These are phyloP conservation scores for Picochlorum sp. DNA, from an alignment of 139 green algal genomes.

Conservation along the genomic window DNA sequence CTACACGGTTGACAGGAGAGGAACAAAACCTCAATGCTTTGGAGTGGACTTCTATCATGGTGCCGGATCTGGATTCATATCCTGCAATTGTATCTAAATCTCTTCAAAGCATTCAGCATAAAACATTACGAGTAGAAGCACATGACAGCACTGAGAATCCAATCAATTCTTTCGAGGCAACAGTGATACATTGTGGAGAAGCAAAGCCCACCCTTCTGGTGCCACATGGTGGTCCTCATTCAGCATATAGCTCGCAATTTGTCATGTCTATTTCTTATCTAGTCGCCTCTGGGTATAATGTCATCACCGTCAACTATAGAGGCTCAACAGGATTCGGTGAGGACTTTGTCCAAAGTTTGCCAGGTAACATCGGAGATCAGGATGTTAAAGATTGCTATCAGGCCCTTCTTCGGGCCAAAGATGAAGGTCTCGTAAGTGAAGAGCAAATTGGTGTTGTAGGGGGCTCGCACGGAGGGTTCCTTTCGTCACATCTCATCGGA, in stretches of 20 bases:
- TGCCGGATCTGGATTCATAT: conserved; percentile 16
- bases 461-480: conserved; percentile 86
- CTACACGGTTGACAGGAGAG: conserved; percentile 13
- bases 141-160: conserved; percentile 10
- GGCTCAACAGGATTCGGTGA: conserved; percentile 75
- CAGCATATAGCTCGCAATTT: conserved; percentile 51
- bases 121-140: conserved; percentile 13
- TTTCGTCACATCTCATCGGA: conserved; percentile 77
- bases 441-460: conserved; percentile 62
- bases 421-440: conserved; percentile 45
- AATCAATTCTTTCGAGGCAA: conserved; percentile 36
- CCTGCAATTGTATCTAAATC: conserved; percentile 18
- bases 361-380: conserved; percentile 53
- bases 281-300: conserved; percentile 10
- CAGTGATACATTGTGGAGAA: neutral
- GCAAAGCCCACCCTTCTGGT: conserved; percentile 51
- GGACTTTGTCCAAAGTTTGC: conserved; percentile 65
- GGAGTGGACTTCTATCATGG: conserved; percentile 23
- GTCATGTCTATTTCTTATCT: conserved; percentile 61
- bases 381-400: conserved; percentile 86
- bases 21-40: neutral
- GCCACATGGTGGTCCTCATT: conserved; percentile 83
- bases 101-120: conserved; percentile 14
- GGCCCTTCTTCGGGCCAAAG: conserved; percentile 48
- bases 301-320: conserved; percentile 65